Base-by-base conservation (phyloP, 176 grass and related monocot species). In the Elymus sibiricus region DNA sequence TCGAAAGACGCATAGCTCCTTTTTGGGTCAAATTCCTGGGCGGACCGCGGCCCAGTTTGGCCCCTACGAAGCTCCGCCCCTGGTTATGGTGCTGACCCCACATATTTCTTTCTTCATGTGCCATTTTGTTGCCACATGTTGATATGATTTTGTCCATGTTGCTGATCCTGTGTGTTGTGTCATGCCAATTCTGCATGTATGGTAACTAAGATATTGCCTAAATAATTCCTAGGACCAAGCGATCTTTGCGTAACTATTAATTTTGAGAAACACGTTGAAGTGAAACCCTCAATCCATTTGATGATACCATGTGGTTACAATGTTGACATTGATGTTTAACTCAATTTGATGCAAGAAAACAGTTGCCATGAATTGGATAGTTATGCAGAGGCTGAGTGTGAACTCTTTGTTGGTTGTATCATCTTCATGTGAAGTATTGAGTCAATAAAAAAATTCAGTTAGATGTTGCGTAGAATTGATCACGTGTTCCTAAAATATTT, bases 401-500 rank as follows among this genome's bases (percentile, higher is more conserved):
- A 19, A 53, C 49, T 7, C 49, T 53, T 53, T 53, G 16, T 53
- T 53, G 47, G 19, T 22, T 56, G 17, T 56, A 56, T 56, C 53
- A 21, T 56, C 53, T 56, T 56, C 17, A 56, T 56, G 19, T 0
- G 7, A 58, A 22, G 55, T 22, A 58, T 58, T 22, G 19, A 22
- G 55, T 58, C 21, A 58, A 58, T 58, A 58, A 22, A 53, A 47
- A 53, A 53, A 2, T 6, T 74, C 3, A 56, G 12, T 42, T 40
- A 38, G 7, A 53, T 53, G 6, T 26, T 49, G 60, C 80, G 12
- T 63, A 14, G 2, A 38, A 81, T 51, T 87, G 12, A 51, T 70
- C 13, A 64, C 51, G 17, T 70, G 69, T 60, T 91, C 37, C 67
- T 87, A 79, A 67, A 74, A 13, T 83, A 31, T 11, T 60, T 74